Percentiles rank a stretch among this genome's conserved stretches.
phyloP scores from a whole-genome alignment of 2,329 filamentous ascomycete genomes.

The Nemania sp. region DNA sequence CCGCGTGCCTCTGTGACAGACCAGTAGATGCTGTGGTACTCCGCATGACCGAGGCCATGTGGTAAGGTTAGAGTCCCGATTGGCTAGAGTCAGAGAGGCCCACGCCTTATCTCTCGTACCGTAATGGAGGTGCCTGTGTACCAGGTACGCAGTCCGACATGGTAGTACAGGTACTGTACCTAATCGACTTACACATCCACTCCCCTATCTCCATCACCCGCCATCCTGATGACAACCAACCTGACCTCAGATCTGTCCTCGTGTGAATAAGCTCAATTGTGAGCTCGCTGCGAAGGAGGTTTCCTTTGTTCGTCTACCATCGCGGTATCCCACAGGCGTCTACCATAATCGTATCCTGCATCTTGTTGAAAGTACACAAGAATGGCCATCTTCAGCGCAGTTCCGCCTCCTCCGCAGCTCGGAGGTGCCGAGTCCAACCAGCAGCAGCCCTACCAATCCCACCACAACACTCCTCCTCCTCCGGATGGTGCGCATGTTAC shows the following conservation, averaged over 20 bases:
- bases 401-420: slow-evolving; percentile 54
- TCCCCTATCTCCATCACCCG: no score
- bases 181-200: no score
- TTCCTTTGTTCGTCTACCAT: background rate
- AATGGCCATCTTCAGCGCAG: slow-evolving; percentile 56
- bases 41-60: slow-evolving; percentile 9
- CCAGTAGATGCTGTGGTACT: slow-evolving; percentile 8
- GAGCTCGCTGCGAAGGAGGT: no score
- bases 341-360: background rate
- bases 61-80: slow-evolving; percentile 35
- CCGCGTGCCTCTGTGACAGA: background rate
- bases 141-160: no score
- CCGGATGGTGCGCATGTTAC: slow-evolving; percentile 24
- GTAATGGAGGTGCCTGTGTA: background rate
- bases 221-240: no score
- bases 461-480: slow-evolving; percentile 7
- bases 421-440: slow-evolving; percentile 30
- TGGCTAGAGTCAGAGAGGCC: slow-evolving; percentile 28
- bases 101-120: slow-evolving; percentile 9
- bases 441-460: no score
- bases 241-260: no score
- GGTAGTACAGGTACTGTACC: no score
- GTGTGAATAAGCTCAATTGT: no score
- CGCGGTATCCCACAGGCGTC: no score
- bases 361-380: background rate